Conservation (phyloP, 805 yeast genomes). For the Myxozyma geophila region DNA sequence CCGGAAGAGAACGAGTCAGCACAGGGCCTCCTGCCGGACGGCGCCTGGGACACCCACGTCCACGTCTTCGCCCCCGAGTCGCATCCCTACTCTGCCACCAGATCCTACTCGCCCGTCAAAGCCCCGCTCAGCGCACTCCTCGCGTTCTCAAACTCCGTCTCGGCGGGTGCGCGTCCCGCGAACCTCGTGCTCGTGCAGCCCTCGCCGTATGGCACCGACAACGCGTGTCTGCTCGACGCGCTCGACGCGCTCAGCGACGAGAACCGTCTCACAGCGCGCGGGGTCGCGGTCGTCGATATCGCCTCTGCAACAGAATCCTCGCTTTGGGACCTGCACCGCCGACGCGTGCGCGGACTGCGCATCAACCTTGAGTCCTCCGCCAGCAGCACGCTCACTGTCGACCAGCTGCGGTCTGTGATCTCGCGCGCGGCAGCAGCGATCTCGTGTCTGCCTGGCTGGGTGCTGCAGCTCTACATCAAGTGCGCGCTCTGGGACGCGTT, state of each 20-base stretch:
- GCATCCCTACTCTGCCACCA: constrained; percentile 9
- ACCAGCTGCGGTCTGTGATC: neutral
- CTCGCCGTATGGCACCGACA: constrained; percentile 14
- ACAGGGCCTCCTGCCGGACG: constrained; percentile 5
- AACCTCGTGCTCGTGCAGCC: constrained; percentile 15
- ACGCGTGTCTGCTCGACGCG: constrained; percentile 2
- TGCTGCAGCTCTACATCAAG: constrained; percentile 3
- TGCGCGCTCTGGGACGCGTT: constrained; percentile 5
- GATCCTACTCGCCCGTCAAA: constrained; percentile 11
- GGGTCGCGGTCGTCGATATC: constrained; percentile 14
- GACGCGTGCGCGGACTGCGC: constrained; percentile 12
- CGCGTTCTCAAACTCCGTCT: neutral
- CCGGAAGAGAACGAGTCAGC: too few species aligned
- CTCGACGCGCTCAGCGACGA: constrained; percentile 1
- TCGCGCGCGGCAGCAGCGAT: neutral
- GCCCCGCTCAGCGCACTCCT: constrained; percentile 10
- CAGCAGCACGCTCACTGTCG: neutral
- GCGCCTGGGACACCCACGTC: constrained; percentile 15
- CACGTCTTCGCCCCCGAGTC: constrained; percentile 7
- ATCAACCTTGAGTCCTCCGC: constrained; percentile 8
- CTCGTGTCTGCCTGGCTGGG: neutral
- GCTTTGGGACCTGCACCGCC: neutral
- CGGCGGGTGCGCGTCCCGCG: constrained; percentile 4
- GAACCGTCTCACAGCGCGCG: neutral
- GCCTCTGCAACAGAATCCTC: neutral